Conservation (phyloP, 1,139 yeast genomes). For the Hyphopichia wangnamkhiaoensis region DNA sequence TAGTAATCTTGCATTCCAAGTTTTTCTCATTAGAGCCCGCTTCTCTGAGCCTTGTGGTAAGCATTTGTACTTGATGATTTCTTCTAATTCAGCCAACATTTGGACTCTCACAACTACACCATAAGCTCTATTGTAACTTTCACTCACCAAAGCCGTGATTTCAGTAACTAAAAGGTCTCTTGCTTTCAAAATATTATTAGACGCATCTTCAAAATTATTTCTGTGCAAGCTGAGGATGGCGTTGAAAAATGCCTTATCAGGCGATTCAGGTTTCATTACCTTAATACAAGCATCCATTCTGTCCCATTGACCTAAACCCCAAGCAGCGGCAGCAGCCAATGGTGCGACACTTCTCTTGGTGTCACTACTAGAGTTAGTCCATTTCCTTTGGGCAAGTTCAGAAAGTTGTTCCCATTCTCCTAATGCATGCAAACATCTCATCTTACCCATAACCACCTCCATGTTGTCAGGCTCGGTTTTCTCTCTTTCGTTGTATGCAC, state of each 20-base stretch:
- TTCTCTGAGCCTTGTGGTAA: slow-evolving; percentile 82
- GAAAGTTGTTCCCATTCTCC: slow-evolving; percentile 98
- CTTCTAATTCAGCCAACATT: slow-evolving; percentile 95
- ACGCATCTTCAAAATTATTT: slow-evolving; percentile 82
- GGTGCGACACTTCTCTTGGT: slow-evolving; percentile 90
- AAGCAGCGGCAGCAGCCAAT: slow-evolving; percentile 96
- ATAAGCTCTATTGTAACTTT: slow-evolving; percentile 94
- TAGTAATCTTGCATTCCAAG: slow-evolving; percentile 89
- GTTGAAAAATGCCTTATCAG: slow-evolving; percentile 91
- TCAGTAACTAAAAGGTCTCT: slow-evolving; percentile 90
- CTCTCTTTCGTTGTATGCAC: slow-evolving; percentile 80
- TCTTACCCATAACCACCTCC: slow-evolving; percentile 94
- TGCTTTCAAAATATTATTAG: slow-evolving; percentile 76
- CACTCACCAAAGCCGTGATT: slow-evolving; percentile 91
- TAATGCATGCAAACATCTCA: slow-evolving; percentile 95
- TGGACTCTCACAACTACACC: slow-evolving; percentile 96
- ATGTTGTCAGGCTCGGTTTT: slow-evolving; percentile 55
- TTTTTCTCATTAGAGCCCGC: slow-evolving; percentile 75
- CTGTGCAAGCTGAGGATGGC: slow-evolving; percentile 86
- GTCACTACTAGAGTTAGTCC: slow-evolving; percentile 75
- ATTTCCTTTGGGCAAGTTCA: slow-evolving; percentile 80
- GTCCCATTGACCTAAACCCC: slow-evolving; percentile 99
- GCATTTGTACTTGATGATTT: slow-evolving; percentile 84
- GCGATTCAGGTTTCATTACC: slow-evolving; percentile 89
- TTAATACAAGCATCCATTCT: slow-evolving; percentile 88